Base-by-base conservation (phyloP, 2,329 filamentous ascomycete species). In the Penicillium aurantiogriseum region DNA sequence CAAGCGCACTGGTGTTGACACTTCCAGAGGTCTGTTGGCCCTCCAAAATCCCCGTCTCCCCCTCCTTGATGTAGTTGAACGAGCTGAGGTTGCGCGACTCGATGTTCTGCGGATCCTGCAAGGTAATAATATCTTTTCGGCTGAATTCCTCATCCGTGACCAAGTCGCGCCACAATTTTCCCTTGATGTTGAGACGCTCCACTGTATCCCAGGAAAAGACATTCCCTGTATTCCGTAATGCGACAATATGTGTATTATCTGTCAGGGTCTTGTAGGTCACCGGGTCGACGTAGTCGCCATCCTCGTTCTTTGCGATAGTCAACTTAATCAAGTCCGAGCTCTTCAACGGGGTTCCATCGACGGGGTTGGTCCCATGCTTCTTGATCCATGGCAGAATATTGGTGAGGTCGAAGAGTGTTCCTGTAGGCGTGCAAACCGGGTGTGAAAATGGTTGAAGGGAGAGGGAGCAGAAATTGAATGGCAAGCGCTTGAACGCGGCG, bases 241-340 rank as follows among this genome's bases (percentile, higher is more conserved):
- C 93, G 45, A 97, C 91, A 57, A 99, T 91, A 75, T 97, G 94
- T 4, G 94, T 97, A 75, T 97, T 97, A 74, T 99, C 92, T 46
- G 94, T 99, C 69, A 99, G 91, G 42, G 96, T 90, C 75, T 99
- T 99, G 81, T 90, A 97, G 0, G 92, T 97, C 46, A 99, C 93
- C 0, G 94, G 95, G 69, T 99, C 94, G 62, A 97, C 91, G 69
- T 94, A 90, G 67, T 97, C 94, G 52, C 86, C 89, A 60, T 92
- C 89, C 52, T 92, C 90, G 74, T 97, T 99, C 73, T 93, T 92
- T 59, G 90, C 84, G 75, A 97, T 96, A 71, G 92, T 88, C 63
- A 99, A 85, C 70, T 92, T 91, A 71, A 97, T 91, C 49, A 99
- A 81, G 66, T 97, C 93, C 56, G 88, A 85, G 66, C 86, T 86